Conservation (phyloP, 352 stramenopile genomes). For the Thraustochytrium striatum region DNA sequence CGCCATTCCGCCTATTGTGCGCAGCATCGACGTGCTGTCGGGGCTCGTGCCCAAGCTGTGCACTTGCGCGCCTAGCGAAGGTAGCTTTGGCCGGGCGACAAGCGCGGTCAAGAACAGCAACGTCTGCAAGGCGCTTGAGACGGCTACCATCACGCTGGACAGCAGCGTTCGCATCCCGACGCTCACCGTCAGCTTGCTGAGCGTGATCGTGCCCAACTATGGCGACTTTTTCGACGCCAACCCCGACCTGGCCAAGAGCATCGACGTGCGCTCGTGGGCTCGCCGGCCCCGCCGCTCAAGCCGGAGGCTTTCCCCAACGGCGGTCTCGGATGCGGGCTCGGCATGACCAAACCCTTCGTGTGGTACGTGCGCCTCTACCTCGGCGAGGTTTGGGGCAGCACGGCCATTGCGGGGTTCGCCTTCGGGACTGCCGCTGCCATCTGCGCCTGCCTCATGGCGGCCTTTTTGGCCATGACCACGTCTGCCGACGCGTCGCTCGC, state of each 20-base stretch:
- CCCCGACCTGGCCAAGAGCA: neutral
- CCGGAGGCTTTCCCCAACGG: neutral
- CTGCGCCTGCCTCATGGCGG: too few relatives aligned
- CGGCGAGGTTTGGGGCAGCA: neutral
- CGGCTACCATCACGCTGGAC: neutral
- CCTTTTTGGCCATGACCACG: too few relatives aligned
- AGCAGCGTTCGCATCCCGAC: neutral
- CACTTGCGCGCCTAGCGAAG: slow-evolving; percentile 1
- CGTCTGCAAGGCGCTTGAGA: neutral
- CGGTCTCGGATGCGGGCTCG: slow-evolving; percentile 9
- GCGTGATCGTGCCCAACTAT: neutral
- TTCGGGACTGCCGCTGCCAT: neutral
- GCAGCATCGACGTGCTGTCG: neutral
- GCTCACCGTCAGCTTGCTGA: neutral
- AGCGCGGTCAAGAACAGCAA: neutral
- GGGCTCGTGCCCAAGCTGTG: neutral
- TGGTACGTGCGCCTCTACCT: slow-evolving; percentile 10
- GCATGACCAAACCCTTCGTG: slow-evolving; percentile 9
- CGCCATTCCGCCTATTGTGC: neutral
- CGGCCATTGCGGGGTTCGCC: too few relatives aligned
- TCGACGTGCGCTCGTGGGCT: neutral
- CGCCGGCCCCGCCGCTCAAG: neutral
- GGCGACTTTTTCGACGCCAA: neutral
- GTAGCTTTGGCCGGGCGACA: neutral
- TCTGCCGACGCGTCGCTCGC: neutral